Evolutionary conservation across 306 rosid genomes (phyloP).

Genomic region (Malus asiatica): DNA sequence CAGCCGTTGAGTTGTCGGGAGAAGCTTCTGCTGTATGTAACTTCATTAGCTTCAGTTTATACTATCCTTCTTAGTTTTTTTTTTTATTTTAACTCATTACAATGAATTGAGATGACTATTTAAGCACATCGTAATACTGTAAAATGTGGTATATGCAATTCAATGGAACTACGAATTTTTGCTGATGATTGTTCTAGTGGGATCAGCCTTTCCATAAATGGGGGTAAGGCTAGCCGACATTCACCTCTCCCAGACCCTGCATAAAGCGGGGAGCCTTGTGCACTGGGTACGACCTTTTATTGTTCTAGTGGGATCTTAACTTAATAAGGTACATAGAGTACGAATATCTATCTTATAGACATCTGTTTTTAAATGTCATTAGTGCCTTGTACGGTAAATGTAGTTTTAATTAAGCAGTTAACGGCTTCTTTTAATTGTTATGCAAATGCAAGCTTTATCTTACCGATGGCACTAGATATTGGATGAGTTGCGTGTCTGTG

Average conservation of each 20-base stretch:
- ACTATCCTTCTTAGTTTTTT: neutral
- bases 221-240: too few species aligned
- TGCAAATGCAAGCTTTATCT: neutral
- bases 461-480: neutral
- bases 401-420: neutral
- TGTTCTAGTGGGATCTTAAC: neutral
- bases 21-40: conserved; percentile 55
- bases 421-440: neutral
- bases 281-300: too few species aligned
- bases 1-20: conserved; percentile 65
- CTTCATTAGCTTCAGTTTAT: conserved; percentile 10
- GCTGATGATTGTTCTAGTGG: neutral
- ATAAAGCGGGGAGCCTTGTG: too few species aligned
- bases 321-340: neutral
- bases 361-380: neutral
- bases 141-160: neutral
- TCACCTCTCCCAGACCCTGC: too few species aligned
- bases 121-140: neutral
- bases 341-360: neutral
- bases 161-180: neutral
- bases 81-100: neutral
- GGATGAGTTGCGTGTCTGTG: neutral
- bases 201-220: too few species aligned
- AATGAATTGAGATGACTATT: neutral
- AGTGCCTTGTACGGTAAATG: neutral